Evolutionary conservation across 129 eudicot species (phyloP), one percentile per base, ranked within the genome.

Genomic region (Solidago caesia): DNA sequence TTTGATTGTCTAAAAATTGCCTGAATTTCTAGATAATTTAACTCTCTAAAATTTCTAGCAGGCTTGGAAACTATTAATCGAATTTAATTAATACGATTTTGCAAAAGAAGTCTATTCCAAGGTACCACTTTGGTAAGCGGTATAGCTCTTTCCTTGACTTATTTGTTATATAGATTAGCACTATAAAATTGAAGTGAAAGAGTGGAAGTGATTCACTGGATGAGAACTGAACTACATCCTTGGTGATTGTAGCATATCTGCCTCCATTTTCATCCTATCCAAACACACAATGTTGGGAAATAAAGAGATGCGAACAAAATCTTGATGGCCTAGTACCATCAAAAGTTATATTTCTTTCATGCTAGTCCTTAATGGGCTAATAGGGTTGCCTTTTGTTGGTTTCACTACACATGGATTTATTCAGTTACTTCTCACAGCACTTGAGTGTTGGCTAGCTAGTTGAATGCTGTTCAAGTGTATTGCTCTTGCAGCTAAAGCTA

Each of bases 21-120:
- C 21, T 21, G 21, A 21, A 21, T 21, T 21, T 21, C 21, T 21
- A 21, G 21, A 21, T 21, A 21, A 21, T 21, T 21, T 21, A 21
- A 21, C 21, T 21, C 21, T 21, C 21, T 21, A 21, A 21, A 21
- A 21, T 21, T 21, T 21, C 21, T 21, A 21, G 21, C 21, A 21
- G 21, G 21, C 21, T 21, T 21, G 21, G 21, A 21, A 21, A 21
- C 21, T 21, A 21, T 21, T 21, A 21, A 21, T 21, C 21, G 21
- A 21, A 21, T 21, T 21, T 21, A 21, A 21, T 5, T 33, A 39
- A 46, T 39, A 29, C 58, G 59, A 7, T 62, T 62, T 61, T 62
- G 48, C 48, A 74, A 73, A 48, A 46, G 63, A 49, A 64, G 48
- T n/a, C 44, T 25, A 51, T 51, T 39, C 51, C 41, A 12, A 64